Percentiles rank a stretch among this genome's conserved stretches.
phyloP scores from a whole-genome alignment of 2,329 filamentous ascomycete species.

The Emmonsiellopsis sp. region DNA sequence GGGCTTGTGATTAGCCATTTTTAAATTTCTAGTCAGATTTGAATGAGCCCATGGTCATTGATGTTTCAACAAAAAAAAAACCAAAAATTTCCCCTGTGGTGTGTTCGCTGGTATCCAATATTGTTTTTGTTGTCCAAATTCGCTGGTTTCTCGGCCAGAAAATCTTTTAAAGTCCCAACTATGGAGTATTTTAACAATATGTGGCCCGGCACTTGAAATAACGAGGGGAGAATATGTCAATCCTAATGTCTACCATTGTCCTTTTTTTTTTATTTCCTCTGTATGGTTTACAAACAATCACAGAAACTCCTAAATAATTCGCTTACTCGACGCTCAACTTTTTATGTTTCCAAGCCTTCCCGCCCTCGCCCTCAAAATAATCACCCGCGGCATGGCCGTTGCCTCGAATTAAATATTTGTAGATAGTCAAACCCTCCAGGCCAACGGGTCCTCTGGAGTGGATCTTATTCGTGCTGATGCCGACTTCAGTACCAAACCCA shows the following conservation, averaged over 20 bases:
- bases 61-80: conserved; percentile 1
- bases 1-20: conserved; percentile 1
- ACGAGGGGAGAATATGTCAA: background rate
- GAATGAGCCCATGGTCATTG: conserved; percentile 1
- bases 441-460: conserved; percentile 90
- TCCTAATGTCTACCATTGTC: background rate
- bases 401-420: conserved; percentile 88
- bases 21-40: conserved; percentile 3
- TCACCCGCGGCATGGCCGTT: conserved; percentile 70
- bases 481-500: conserved; percentile 95
- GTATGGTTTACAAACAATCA: background rate
- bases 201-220: too few species aligned
- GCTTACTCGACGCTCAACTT: conserved; percentile 27
- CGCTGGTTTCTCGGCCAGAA: background rate
- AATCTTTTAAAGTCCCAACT: too few species aligned
- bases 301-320: background rate
- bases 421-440: conserved; percentile 88
- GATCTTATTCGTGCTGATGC: conserved; percentile 98
- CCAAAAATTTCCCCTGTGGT: background rate
- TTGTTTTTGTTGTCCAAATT: background rate
- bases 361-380: conserved; percentile 51
- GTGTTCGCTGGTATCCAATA: background rate
- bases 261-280: background rate
- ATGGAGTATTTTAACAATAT: too few species aligned
- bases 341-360: conserved; percentile 49